Evolutionary conservation across 2,329 filamentous ascomycete species (phyloP).

Genomic region (Neurospora crassa): DNA sequence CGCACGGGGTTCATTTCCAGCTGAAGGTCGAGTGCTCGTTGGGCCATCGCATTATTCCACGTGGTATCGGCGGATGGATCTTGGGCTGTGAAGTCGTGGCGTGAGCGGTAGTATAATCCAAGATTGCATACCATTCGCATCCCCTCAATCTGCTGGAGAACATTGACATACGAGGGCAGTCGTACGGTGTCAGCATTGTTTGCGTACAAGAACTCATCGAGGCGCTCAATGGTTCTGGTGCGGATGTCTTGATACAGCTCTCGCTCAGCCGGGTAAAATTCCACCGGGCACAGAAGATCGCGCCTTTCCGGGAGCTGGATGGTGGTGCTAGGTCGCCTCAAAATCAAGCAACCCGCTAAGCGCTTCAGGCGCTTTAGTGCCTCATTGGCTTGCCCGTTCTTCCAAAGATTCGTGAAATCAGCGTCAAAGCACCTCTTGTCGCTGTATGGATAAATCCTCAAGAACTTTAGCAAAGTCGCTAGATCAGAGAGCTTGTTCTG

Average conservation of each 20-base stretch:
- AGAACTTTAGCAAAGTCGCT: slow-evolving; percentile 31
- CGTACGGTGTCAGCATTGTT: slow-evolving; percentile 4
- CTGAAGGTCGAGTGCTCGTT: slow-evolving; percentile 25
- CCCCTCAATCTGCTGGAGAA: slow-evolving; percentile 34
- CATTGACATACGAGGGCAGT: slow-evolving; percentile 27
- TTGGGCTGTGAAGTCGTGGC: slow-evolving; percentile 15
- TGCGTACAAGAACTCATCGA: slow-evolving; percentile 25
- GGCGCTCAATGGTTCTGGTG: slow-evolving; percentile 18
- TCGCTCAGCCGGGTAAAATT: slow-evolving; percentile 28
- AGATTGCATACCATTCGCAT: slow-evolving; percentile 37
- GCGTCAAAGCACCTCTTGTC: slow-evolving; percentile 28
- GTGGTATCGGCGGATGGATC: background rate
- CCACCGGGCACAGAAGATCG: slow-evolving; percentile 25
- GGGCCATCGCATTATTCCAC: slow-evolving; percentile 16
- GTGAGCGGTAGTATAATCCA: slow-evolving; percentile 28
- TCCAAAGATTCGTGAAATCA: slow-evolving; percentile 31
- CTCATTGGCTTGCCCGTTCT: slow-evolving; percentile 25
- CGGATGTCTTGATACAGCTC: slow-evolving; percentile 25
- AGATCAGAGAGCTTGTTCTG: slow-evolving; percentile 37
- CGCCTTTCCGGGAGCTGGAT: slow-evolving; percentile 28
- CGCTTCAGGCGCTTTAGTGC: slow-evolving; percentile 30
- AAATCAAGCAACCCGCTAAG: slow-evolving; percentile 27
- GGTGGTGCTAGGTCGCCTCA: slow-evolving; percentile 29
- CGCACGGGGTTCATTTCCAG: slow-evolving; percentile 18
- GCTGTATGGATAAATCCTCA: slow-evolving; percentile 31